Conservation (phyloP, 805 yeast species). For the Candida chilensis region DNA sequence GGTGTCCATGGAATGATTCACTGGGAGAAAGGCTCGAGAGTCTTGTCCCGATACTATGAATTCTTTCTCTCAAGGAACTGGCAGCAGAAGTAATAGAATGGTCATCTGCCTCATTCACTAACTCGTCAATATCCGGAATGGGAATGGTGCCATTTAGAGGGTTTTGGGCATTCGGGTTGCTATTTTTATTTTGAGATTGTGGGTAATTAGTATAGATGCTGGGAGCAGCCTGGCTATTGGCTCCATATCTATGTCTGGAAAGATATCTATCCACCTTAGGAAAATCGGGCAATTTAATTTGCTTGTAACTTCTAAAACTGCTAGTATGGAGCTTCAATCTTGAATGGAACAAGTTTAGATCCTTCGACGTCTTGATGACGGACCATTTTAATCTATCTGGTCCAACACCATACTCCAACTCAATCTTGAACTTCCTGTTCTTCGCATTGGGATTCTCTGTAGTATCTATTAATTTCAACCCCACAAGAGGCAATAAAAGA, state of each 20-base stretch:
- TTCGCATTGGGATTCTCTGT: slow-evolving; percentile 27
- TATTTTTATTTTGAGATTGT: no score
- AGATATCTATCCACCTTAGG: slow-evolving; percentile 4
- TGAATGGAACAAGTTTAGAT: slow-evolving; percentile 63
- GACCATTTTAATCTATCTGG: slow-evolving; percentile 73
- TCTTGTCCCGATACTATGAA: slow-evolving; percentile 3
- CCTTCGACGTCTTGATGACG: slow-evolving; percentile 62
- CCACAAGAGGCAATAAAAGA: slow-evolving; percentile 62
- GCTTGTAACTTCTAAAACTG: slow-evolving; percentile 1
- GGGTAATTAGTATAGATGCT: slow-evolving; percentile 4
- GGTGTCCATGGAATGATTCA: no score
- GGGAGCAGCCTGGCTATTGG: no score
- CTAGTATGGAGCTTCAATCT: slow-evolving; percentile 35
- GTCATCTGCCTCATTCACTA: slow-evolving; percentile 11
- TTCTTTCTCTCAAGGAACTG: neutral
- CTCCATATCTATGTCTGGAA: no score
- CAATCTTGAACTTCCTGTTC: slow-evolving; percentile 47
- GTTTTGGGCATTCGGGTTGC: neutral
- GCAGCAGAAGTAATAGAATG: slow-evolving; percentile 5
- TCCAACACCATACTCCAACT: slow-evolving; percentile 87
- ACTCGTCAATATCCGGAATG: no score
- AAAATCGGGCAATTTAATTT: slow-evolving; percentile 4
- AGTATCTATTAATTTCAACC: slow-evolving; percentile 49
- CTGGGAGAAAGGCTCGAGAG: slow-evolving; percentile 2
- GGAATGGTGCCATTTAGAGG: no score